Conservation (phyloP, 306 rosid genomes). For the Urtica urens region DNA sequence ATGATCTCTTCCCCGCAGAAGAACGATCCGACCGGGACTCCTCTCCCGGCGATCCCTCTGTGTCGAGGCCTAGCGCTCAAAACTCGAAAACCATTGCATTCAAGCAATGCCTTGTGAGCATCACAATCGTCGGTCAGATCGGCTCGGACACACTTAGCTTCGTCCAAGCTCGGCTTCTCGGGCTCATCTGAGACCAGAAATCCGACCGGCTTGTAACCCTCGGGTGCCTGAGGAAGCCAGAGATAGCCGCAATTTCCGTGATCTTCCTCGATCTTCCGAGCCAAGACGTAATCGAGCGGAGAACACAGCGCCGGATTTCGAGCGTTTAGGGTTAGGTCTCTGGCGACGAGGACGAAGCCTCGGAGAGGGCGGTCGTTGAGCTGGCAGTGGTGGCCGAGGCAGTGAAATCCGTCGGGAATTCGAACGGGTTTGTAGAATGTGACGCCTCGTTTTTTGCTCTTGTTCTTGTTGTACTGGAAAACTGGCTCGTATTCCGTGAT, state of each 20-base stretch:
- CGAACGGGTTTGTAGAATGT: conserved; percentile 57
- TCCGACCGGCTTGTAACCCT: conserved; percentile 68
- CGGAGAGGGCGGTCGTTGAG: conserved; percentile 38
- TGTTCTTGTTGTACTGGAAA: conserved; percentile 37
- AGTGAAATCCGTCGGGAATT: conserved; percentile 57
- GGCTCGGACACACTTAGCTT: conserved; percentile 59
- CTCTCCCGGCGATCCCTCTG: conserved; percentile 59
- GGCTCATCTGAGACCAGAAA: conserved; percentile 51
- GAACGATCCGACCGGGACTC: conserved; percentile 66
- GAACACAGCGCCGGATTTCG: conserved; percentile 39
- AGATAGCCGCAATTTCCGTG: conserved; percentile 39
- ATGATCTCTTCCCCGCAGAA: conserved; percentile 55
- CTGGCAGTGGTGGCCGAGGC: conserved; percentile 80
- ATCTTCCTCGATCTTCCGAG: conserved; percentile 43
- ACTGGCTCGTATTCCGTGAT: conserved; percentile 46
- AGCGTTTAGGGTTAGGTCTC: conserved; percentile 30
- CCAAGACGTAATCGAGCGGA: conserved; percentile 60
- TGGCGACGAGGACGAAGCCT: conserved; percentile 63
- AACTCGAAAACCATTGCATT: conserved; percentile 34
- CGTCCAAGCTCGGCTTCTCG: conserved; percentile 56
- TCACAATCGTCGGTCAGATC: conserved; percentile 65
- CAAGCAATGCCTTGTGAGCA: conserved; percentile 34
- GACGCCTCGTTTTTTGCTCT: conserved; percentile 30
- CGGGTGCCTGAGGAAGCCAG: conserved; percentile 79
- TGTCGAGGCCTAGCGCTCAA: conserved; percentile 49